These are phyloP conservation scores for Oemleria cerasiformis DNA, from an alignment of 306 rosid species.

Conservation along the genomic window DNA sequence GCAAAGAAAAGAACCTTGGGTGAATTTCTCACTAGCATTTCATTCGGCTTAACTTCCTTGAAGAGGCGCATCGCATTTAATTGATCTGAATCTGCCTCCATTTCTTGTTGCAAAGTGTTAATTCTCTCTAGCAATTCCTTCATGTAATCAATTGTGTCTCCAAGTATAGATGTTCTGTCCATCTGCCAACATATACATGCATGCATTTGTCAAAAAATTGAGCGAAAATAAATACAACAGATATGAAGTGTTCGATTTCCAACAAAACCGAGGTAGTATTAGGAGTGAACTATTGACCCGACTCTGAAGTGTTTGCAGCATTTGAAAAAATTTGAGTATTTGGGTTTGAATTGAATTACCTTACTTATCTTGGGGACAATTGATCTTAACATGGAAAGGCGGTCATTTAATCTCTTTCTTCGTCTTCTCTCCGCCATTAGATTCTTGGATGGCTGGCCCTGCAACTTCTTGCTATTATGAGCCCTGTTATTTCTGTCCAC, in stretches of 20 bases:
- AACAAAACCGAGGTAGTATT: no score
- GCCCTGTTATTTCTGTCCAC: conserved; percentile 45
- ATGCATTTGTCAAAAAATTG: background rate
- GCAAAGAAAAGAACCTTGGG: conserved; percentile 59
- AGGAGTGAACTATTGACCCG: no score
- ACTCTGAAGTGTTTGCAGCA: background rate
- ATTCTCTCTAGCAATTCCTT: conserved; percentile 83
- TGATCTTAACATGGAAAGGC: conserved; percentile 94
- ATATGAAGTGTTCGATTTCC: no score
- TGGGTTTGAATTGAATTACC: conserved; percentile 31
- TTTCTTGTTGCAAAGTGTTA: conserved; percentile 55
- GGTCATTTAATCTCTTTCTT: conserved; percentile 79
- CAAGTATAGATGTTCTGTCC: conserved; percentile 95
- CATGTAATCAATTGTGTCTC: conserved; percentile 94
- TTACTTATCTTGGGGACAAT: conserved; percentile 97
- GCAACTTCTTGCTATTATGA: conserved; percentile 46
- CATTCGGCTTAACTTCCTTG: conserved; percentile 64
- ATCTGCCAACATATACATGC: conserved; percentile 41
- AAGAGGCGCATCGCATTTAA: conserved; percentile 32
- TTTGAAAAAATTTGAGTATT: background rate
- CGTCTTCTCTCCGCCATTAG: conserved; percentile 93
- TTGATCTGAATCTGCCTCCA: conserved; percentile 41
- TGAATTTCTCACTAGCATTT: conserved; percentile 60
- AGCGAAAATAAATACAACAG: no score
- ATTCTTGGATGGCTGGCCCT: conserved; percentile 93